These are phyloP conservation scores for Beta macrorhiza DNA, from an alignment of 179 eudicot species.

Conservation along the genomic window DNA sequence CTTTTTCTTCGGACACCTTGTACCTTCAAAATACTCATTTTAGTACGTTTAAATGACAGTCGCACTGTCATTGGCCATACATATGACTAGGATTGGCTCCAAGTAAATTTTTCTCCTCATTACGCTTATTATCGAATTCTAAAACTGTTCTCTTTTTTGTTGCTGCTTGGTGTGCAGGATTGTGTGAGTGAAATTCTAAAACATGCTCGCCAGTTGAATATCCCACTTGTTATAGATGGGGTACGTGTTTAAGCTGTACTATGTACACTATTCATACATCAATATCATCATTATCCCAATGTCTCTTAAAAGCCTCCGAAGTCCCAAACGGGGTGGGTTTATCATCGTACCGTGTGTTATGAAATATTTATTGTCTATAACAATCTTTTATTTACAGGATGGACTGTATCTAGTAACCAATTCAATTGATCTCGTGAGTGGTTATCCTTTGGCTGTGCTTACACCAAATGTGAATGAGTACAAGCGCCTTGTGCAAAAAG, in stretches of 20 bases:
- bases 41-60: neutral
- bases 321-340: neutral
- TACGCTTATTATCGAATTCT: neutral
- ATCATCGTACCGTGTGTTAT: neutral
- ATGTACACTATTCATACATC: neutral
- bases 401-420: constrained; percentile 93
- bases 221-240: constrained; percentile 95
- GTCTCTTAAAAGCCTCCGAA: neutral
- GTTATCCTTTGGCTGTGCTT: constrained; percentile 84
- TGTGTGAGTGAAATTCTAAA: constrained; percentile 81
- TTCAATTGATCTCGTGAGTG: constrained; percentile 67
- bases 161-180: constrained; percentile 45
- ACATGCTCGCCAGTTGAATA: constrained; percentile 66
- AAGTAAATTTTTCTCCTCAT: neutral
- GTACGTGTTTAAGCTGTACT: constrained; percentile 40
- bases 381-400: constrained; percentile 49
- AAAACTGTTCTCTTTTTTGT: neutral
- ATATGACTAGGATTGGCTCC: neutral
- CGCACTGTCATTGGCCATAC: neutral
- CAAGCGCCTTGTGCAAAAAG: constrained; percentile 90
- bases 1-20: neutral
- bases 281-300: neutral
- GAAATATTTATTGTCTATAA: neutral
- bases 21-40: neutral
- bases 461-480: constrained; percentile 95